Conservation (phyloP, 2,329 filamentous ascomycete species). For the Ophiostoma australiae region DNA sequence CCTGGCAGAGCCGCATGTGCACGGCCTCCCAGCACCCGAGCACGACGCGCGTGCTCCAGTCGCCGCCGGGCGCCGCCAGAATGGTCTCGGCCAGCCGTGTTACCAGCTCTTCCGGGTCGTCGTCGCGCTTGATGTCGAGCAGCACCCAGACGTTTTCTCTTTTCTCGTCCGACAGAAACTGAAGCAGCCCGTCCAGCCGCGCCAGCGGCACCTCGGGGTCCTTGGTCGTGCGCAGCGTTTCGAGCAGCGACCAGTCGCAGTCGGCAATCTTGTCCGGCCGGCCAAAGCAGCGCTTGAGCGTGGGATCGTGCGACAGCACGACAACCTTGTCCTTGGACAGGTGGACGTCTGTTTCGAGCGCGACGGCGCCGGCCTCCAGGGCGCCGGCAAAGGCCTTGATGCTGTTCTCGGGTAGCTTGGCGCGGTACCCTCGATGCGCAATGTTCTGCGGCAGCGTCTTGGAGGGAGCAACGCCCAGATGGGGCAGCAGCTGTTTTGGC, state of each 20-base stretch:
- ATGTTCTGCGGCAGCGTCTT: conserved; percentile 62
- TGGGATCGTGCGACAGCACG: conserved; percentile 77
- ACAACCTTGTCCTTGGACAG: conserved; percentile 77
- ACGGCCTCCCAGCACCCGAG: conserved; percentile 78
- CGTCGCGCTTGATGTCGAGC: conserved; percentile 80
- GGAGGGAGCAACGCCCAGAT: not conserved
- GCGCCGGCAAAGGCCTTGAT: conserved; percentile 50
- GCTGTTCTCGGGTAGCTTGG: conserved; percentile 77
- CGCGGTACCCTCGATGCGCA: conserved; percentile 74
- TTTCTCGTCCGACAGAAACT: conserved; percentile 61
- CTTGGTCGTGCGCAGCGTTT: conserved; percentile 60
- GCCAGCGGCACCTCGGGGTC: conserved; percentile 65
- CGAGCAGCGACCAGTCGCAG: conserved; percentile 69
- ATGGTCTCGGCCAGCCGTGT: conserved; percentile 61
- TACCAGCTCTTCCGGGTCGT: conserved; percentile 67
- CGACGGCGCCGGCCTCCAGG: conserved; percentile 50
- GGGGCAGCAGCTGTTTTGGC: not conserved
- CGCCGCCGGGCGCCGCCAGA: conserved; percentile 44
- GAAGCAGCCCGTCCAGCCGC: conserved; percentile 66
- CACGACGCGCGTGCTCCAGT: conserved; percentile 70
- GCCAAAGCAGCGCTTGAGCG: conserved; percentile 77
- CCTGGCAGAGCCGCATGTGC: conserved; percentile 60
- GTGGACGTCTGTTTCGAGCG: conserved; percentile 84
- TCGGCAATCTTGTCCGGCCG: conserved; percentile 66
- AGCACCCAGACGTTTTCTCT: conserved; percentile 70